Conservation (phyloP, 129 eudicot genomes). For the Flaveria sonorensis region DNA sequence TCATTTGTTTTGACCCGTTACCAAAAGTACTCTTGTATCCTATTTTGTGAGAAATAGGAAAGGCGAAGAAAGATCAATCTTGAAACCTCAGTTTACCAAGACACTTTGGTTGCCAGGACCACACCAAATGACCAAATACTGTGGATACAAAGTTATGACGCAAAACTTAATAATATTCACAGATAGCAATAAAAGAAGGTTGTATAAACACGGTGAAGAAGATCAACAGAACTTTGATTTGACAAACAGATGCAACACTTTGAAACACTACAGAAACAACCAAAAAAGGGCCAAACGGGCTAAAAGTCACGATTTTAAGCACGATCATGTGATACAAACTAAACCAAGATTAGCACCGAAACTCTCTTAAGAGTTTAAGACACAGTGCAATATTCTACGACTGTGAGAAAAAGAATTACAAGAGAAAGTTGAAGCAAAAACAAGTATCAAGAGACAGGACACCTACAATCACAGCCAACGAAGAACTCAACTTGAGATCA, state of each 20-base stretch:
- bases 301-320: background rate
- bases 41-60: background rate
- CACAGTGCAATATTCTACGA: constrained; percentile 12
- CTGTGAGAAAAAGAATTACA: constrained; percentile 16
- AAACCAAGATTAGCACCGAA: background rate
- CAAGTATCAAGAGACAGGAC: constrained; percentile 19
- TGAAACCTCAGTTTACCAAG: background rate
- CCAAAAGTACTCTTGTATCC: background rate
- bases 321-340: constrained; percentile 16
- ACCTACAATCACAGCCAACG: constrained; percentile 31
- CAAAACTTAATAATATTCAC: constrained; percentile 4
- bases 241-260: constrained; percentile 12
- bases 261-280: background rate
- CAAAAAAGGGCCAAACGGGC: background rate
- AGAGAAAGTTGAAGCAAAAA: background rate
- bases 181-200: background rate
- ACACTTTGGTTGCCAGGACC: background rate
- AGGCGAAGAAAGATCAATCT: background rate
- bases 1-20: background rate
- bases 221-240: background rate
- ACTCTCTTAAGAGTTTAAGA: background rate
- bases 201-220: constrained; percentile 3
- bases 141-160: background rate
- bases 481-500: constrained; percentile 23
- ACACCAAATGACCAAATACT: background rate